Evolutionary conservation across 1,139 yeast genomes (phyloP), one percentile per base, ranked within the genome.

Genomic region (Saccharomycopsis hybrid): DNA sequence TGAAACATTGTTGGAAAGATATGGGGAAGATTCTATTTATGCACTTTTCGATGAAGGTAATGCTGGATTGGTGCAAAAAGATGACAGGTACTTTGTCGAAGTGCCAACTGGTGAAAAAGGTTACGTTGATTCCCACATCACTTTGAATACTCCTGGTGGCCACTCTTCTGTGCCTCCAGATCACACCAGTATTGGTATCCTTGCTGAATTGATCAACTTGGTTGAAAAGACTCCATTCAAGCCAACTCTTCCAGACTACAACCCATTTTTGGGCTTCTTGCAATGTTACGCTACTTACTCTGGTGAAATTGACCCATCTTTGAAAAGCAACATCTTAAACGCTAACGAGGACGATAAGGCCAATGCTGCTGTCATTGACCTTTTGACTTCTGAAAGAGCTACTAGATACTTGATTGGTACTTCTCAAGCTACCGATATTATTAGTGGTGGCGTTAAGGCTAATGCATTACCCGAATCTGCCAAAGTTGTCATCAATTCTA

Each of bases 151-250:
- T 1, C 78, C 78, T 4, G 90, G 90, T 48, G 90, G 90, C 2
- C 90, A 84, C 58, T 80, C 89, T 1, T 78, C 85, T 1, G 65
- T 76, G n/a, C 90, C 90, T 9, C 85, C 84, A 3, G 78, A 73
- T 54, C 87, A 82, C 60, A 83, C 88, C 1, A 72, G 80, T n/a
- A 82, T 84, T 61, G 90, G 90, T 18, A 73, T 84, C 39, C 67
- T 80, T 55, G 71, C 82, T 2, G 76, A 76, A 50, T 65, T 83
- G 51, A 71, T 79, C 25, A 61, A 67, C 28, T 59, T 64, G 38
- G 68, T 82, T 41, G 89, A 83, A 59, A 60, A 62, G 13, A 69
- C 73, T 48, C 78, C 78, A 5, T 80, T 70, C 57, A 61, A 63
- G 24, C 66, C 77, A 3, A 62, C 67, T 25, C 67, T 82, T 52